A percentile compares a stretch with the other conserved stretches of the same genome.
These are phyloP conservation scores for Esteya vermicola DNA, from an alignment of 2,329 filamentous ascomycete species.

Conservation along the genomic window DNA sequence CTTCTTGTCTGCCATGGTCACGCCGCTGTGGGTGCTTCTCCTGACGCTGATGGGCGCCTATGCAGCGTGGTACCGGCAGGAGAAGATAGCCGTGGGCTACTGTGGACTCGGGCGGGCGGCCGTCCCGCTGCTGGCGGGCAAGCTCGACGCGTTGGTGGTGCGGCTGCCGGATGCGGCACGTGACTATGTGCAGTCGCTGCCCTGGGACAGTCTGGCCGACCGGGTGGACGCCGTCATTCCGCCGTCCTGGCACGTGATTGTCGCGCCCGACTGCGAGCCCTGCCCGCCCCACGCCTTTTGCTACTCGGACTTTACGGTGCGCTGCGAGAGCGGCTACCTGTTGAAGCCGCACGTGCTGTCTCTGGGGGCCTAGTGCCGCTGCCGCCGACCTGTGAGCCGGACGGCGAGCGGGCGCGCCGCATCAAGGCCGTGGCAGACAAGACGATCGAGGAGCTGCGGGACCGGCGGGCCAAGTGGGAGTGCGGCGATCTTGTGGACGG, in stretches of 20 bases:
- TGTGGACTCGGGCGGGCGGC: slow-evolving; percentile 67
- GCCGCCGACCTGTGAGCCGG: slow-evolving; percentile 83
- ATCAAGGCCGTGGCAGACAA: slow-evolving; percentile 80
- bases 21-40: slow-evolving; percentile 58
- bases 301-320: slow-evolving; percentile 59
- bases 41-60: slow-evolving; percentile 58
- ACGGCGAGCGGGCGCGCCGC: slow-evolving; percentile 78
- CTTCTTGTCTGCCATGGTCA: slow-evolving; percentile 31
- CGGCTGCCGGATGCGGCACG: slow-evolving; percentile 21
- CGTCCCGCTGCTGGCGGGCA: slow-evolving; percentile 24
- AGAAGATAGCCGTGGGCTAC: slow-evolving; percentile 93
- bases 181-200: slow-evolving; percentile 17
- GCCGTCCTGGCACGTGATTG: slow-evolving; percentile 48
- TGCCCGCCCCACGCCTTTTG: slow-evolving; percentile 88
- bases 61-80: slow-evolving; percentile 74
- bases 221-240: too few species aligned
- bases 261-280: slow-evolving; percentile 72
- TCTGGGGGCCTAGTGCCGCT: slow-evolving; percentile 69
- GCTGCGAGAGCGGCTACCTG: slow-evolving; percentile 79
- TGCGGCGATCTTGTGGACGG: slow-evolving; percentile 61
- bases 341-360: slow-evolving; percentile 73
- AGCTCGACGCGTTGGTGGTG: slow-evolving; percentile 21
- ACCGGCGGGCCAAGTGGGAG: slow-evolving; percentile 78
- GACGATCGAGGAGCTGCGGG: slow-evolving; percentile 72
- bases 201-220: slow-evolving; percentile 38